A percentile compares a stretch with the other conserved stretches of the same genome.
These are phyloP conservation scores for Fagopyrum tataricum DNA, from an alignment of 148 eudicot species.

Conservation along the genomic window DNA sequence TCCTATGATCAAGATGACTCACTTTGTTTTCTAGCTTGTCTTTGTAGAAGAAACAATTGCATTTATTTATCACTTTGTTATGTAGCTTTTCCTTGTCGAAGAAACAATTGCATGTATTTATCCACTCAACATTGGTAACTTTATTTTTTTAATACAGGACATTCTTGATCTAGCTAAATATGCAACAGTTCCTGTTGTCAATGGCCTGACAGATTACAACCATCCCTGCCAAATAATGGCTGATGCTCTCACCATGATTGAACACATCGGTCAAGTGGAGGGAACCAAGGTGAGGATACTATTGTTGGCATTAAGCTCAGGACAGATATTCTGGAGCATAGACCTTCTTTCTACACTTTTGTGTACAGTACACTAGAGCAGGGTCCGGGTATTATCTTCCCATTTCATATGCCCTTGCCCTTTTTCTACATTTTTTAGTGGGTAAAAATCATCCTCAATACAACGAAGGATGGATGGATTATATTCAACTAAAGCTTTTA, in stretches of 20 bases:
- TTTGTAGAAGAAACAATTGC: neutral
- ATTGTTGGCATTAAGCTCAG: neutral
- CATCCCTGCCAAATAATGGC: conserved; percentile 99
- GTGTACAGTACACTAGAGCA: neutral
- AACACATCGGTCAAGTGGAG: conserved; percentile 78
- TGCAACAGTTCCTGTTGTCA: conserved; percentile 76
- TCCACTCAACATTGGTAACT: neutral
- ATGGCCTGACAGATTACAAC: conserved; percentile 90
- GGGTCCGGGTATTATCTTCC: neutral
- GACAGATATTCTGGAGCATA: neutral
- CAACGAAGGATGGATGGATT: neutral
- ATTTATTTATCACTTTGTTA: neutral
- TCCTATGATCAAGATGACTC: neutral
- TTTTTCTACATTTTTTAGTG: neutral
- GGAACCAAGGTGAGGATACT: conserved; percentile 70
- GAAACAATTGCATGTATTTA: neutral
- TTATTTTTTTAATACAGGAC: conserved; percentile 46
- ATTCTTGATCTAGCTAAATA: conserved; percentile 81
- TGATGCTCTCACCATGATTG: conserved; percentile 92
- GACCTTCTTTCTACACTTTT: conserved; percentile 2
- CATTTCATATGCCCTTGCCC: neutral
- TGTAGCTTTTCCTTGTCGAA: neutral
- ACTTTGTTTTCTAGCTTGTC: neutral
- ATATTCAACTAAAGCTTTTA: neutral
- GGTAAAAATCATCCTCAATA: neutral